Evolutionary conservation across 1,284 basidiomycete species (phyloP), one percentile per base, ranked within the genome.

Genomic region (Leccinum pachyderme): DNA sequence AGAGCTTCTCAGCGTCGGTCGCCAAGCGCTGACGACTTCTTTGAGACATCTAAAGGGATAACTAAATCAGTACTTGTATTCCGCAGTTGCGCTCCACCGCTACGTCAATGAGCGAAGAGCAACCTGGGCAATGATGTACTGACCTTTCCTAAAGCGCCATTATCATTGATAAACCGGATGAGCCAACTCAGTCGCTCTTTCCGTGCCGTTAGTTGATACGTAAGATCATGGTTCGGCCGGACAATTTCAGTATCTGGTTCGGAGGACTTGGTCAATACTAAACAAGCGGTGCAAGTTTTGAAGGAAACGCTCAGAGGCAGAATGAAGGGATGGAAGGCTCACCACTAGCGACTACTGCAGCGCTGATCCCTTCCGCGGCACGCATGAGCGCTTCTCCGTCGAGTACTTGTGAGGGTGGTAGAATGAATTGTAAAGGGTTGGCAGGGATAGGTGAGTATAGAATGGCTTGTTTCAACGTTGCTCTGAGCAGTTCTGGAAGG

Each of bases 1-100:
- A 87, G 12, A 98, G 75, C 62, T 93, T 92, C 73, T 98, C 95
- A 2, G 93, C 92, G 68, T 98, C 89, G n/a, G 80, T 82, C 27
- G 86, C 87, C 39, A 99, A 76, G 35, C 80, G 78, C 61, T 95
- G 85, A 32, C 93, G 82, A 53, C 86, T 85, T 35, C 79, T 73
- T 73, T 92, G 89, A 2, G 94, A 88, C 67, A 98, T 85, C 88
- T 95, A 64, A 32, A 33, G 4, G 31, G 33, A 22, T 32, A 7
- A 25, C 11, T 35, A 29, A 45, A 32, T 68, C 25, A 65, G 41
- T 32, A 55, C 27, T 12, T 0, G 24, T 35, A n/a, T 41, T 41
- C 48, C 22, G 6, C 13, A 29, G 15, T 15, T 11, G 3, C 25
- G 7, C 18, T 41, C 44, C 44, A 9, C 37, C 18, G 15, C 5